Percentiles rank a stretch among this genome's conserved stretches.
Conservation (phyloP, 1,139 yeast genomes). For the Saccharomyces pastorianus region DNA sequence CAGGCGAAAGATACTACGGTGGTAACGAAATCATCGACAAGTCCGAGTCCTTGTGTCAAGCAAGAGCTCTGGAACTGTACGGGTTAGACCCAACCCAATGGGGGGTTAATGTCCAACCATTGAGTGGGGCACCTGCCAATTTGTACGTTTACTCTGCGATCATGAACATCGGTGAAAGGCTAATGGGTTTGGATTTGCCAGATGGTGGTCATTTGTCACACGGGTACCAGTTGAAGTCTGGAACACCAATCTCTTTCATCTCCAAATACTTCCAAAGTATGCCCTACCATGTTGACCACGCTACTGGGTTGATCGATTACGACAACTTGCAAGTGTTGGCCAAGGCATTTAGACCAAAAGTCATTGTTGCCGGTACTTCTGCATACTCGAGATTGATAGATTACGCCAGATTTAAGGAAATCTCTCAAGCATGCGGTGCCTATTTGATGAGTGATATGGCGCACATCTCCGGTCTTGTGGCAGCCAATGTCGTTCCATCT, state of each 20-base stretch:
- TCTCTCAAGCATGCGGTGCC: slow-evolving; percentile 90
- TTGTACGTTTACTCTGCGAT: slow-evolving; percentile 86
- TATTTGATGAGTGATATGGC: slow-evolving; percentile 93
- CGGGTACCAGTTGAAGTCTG: slow-evolving; percentile 78
- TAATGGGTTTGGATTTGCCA: slow-evolving; percentile 94
- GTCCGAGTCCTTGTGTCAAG: slow-evolving; percentile 83
- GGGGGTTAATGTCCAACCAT: slow-evolving; percentile 95
- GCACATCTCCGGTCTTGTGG: slow-evolving; percentile 87
- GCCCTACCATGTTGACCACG: slow-evolving; percentile 85
- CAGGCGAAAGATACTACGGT: slow-evolving; percentile 95
- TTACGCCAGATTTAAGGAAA: slow-evolving; percentile 78
- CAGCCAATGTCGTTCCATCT: slow-evolving; percentile 86
- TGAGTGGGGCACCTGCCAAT: slow-evolving; percentile 95
- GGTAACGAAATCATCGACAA: slow-evolving; percentile 91
- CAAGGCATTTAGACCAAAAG: slow-evolving; percentile 81
- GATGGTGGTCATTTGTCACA: slow-evolving; percentile 97
- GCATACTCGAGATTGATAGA: slow-evolving; percentile 90
- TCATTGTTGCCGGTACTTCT: slow-evolving; percentile 92
- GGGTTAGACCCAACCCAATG: slow-evolving; percentile 66
- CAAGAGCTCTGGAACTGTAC: slow-evolving; percentile 85
- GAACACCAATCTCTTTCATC: slow-evolving; percentile 80
- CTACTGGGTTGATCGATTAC: slow-evolving; percentile 86
- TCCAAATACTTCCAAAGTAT: slow-evolving; percentile 94
- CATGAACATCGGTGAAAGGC: slow-evolving; percentile 81
- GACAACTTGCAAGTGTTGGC: slow-evolving; percentile 83